Base-by-base conservation (phyloP, 768 basidiomycete genomes). In the Agaricus bisporus region DNA sequence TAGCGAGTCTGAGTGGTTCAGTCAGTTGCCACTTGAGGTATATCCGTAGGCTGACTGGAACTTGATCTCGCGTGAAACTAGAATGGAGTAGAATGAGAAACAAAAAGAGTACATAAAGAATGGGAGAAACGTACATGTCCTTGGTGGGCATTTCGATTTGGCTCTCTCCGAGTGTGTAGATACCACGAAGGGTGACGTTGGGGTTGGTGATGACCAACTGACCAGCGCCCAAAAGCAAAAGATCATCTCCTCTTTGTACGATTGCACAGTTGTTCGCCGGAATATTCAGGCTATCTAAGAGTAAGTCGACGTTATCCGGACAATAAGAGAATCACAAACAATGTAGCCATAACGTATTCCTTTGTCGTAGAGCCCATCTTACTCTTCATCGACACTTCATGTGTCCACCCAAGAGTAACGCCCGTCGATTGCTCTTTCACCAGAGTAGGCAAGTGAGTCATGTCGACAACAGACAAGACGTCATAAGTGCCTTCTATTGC, bases 231-330 rank as follows among this genome's bases (percentile, higher is more conserved):
- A 92, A 76, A 4, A 90, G 73, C 60, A 88, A 82, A 25, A 92
- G 75, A 43, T 91, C 87, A 59, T 92, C 86, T 14, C 86, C 88
- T 14, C 81, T 77, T 65, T 92, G 91, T 45, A 92, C 74, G 54
- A 91, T 87, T 36, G 88, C 91, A 62, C 90, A 91, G 64, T 92
- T 92, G 61, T 81, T 91, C 25, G 90, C 90, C 6, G 90, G 90
- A 45, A 91, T 88, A 59, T 90, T 84, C 64, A 91, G 68, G 71
- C 86, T 89, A 54, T 35, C 14, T 35, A 38, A 48, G 37, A 41
- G 48, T 32, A 22, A 14, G 28, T 56, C 44, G 56, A 36, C 14
- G 20, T n/a, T 46, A 41, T 11, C n/a, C 14, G 8, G 38, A n/a
- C 48, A 20, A 36, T 36, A 55, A 58, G 39, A 8, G 39, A 47